phyloP scores from a whole-genome alignment of 371 early-diverging fungal species.

The Lichtheimia ramosa region DNA sequence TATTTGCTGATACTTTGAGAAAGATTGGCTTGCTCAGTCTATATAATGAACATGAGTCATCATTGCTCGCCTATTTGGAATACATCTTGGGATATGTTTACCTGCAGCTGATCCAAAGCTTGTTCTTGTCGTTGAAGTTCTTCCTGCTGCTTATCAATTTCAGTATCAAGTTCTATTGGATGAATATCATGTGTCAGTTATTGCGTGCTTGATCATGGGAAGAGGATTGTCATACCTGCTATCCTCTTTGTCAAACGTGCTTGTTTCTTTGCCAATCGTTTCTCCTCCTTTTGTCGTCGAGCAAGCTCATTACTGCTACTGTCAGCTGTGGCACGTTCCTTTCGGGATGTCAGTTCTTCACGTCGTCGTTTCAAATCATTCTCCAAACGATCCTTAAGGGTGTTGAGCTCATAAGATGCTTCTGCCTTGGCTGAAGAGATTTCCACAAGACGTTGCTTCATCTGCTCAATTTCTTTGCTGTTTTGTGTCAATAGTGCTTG shows the following conservation, averaged over 20 bases:
- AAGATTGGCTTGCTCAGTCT: constrained; percentile 23
- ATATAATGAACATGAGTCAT: background rate
- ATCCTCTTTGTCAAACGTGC: constrained; percentile 28
- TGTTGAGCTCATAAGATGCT: constrained; percentile 63
- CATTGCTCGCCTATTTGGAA: background rate
- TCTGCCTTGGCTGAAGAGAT: constrained; percentile 42
- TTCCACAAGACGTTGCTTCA: constrained; percentile 45
- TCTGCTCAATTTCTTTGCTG: constrained; percentile 50
- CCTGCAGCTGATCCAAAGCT: constrained; percentile 58
- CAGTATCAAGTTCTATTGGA: constrained; percentile 34
- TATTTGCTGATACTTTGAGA: constrained; percentile 30
- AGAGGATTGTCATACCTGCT: constrained; percentile 14
- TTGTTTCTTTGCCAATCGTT: constrained; percentile 43
- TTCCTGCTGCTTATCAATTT: constrained; percentile 37
- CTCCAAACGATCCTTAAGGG: constrained; percentile 71
- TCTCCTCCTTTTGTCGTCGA: constrained; percentile 58
- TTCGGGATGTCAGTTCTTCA: constrained; percentile 54
- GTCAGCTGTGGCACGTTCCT: constrained; percentile 44
- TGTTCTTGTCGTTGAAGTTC: constrained; percentile 34
- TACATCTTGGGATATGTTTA: constrained; percentile 16
- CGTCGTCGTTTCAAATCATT: constrained; percentile 62
- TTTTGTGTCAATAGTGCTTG: constrained; percentile 50
- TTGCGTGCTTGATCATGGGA: background rate
- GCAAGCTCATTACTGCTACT: constrained; percentile 32
- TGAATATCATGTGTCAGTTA: background rate